These are phyloP conservation scores for Botrytis medusae DNA, from an alignment of 2,329 filamentous ascomycete genomes.

Conservation along the genomic window DNA sequence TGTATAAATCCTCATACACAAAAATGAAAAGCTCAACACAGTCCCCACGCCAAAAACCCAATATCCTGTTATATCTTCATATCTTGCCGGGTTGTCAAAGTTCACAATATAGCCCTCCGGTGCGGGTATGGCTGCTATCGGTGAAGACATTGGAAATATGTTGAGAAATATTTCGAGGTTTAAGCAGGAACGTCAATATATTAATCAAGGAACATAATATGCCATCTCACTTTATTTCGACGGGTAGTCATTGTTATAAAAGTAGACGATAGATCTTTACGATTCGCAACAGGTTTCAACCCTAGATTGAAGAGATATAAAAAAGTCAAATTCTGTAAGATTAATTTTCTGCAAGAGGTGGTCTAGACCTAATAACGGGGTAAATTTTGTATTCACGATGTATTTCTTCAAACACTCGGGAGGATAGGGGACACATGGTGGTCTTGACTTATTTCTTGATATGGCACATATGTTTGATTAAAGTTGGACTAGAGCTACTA, in stretches of 20 bases:
- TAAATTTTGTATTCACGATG: background rate
- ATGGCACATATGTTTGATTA: background rate
- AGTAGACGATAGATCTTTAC: background rate
- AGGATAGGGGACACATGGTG: background rate
- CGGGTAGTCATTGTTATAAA: background rate
- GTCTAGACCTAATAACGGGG: background rate
- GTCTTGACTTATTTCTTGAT: background rate
- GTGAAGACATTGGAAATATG: background rate
- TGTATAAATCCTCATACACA: slow-evolving; percentile 6
- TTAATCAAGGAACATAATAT: background rate
- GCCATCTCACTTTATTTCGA: background rate
- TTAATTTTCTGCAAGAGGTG: background rate
- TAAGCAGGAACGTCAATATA: background rate
- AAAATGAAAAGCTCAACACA: background rate
- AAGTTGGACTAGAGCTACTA: background rate
- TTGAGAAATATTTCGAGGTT: background rate
- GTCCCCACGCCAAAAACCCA: slow-evolving; percentile 13
- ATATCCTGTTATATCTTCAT: background rate
- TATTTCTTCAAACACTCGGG: background rate
- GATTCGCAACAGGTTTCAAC: background rate
- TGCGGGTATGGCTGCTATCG: background rate
- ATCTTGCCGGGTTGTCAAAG: slow-evolving; percentile 6
- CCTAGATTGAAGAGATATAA: background rate
- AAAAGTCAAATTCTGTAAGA: background rate
- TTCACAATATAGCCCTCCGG: slow-evolving; percentile 11